Conservation (phyloP, 2,329 filamentous ascomycete genomes). For the Chaetomium olivaceum region DNA sequence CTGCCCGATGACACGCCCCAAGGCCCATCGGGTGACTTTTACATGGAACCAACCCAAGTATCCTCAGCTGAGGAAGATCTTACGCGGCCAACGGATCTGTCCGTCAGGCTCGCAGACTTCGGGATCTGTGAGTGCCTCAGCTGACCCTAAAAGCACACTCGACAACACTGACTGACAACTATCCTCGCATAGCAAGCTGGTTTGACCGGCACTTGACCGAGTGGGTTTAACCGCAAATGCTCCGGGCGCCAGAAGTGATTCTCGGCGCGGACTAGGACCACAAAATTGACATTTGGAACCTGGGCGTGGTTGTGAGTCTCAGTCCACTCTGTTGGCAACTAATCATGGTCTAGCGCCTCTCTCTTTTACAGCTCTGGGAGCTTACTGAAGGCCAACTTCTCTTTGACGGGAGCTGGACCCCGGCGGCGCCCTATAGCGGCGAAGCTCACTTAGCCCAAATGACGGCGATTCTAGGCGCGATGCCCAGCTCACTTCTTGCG, state of each 20-base stretch:
- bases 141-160: too few species aligned
- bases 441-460: slow-evolving; percentile 24
- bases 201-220: slow-evolving; percentile 16
- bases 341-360: not conserved
- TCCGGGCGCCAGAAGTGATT: slow-evolving; percentile 23
- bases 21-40: slow-evolving; percentile 18
- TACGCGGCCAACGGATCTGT: slow-evolving; percentile 3
- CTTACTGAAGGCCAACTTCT: slow-evolving; percentile 20
- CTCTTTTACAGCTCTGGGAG: slow-evolving; percentile 14
- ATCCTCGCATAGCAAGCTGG: slow-evolving; percentile 14
- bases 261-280: slow-evolving; percentile 22
- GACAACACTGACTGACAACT: not conserved
- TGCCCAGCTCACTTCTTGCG: slow-evolving; percentile 17
- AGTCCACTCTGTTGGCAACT: not conserved
- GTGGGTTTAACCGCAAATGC: slow-evolving; percentile 21
- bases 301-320: slow-evolving; percentile 11
- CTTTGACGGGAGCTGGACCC: slow-evolving; percentile 18
- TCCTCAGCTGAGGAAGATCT: slow-evolving; percentile 16
- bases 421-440: slow-evolving; percentile 10
- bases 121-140: slow-evolving; percentile 16
- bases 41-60: slow-evolving; percentile 12
- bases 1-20: not conserved
- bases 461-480: slow-evolving; percentile 12
- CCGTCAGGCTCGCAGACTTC: slow-evolving; percentile 22
- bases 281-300: slow-evolving; percentile 25